Evolutionary conservation across 352 stramenopile species (phyloP).

Genomic region (Phytophthora agathidicida): DNA sequence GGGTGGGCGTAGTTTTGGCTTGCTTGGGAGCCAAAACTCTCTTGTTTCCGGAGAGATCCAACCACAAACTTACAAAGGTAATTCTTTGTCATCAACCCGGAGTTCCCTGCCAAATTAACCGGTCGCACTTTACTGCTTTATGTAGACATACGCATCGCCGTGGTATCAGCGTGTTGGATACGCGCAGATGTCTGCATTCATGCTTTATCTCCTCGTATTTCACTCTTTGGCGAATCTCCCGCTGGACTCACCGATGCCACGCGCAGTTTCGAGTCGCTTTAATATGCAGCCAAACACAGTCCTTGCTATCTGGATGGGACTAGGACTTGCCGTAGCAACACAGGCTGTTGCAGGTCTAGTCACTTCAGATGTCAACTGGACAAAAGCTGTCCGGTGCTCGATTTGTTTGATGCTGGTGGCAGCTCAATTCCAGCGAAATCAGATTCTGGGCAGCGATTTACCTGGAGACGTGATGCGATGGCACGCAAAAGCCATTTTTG

Average conservation of each 20-base stretch:
- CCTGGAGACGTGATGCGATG: conserved; percentile 39
- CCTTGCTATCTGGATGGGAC: conserved; percentile 77
- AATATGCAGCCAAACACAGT: conserved; percentile 93
- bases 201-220: conserved; percentile 91
- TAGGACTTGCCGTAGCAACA: conserved; percentile 50
- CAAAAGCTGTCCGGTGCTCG: conserved; percentile 13
- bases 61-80: conserved; percentile 14
- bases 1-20: conserved; percentile 17
- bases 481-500: conserved; percentile 51
- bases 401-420: conserved; percentile 23
- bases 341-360: conserved; percentile 7
- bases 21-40: conserved; percentile 24
- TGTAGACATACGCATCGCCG: not conserved
- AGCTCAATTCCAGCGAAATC: conserved; percentile 22
- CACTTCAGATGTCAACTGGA: not conserved
- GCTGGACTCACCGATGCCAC: conserved; percentile 83
- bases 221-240: conserved; percentile 93
- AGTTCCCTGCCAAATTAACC: not conserved
- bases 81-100: no score
- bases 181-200: conserved; percentile 55
- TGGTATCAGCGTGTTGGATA: conserved; percentile 9
- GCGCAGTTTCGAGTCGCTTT: conserved; percentile 90
- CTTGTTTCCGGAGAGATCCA: not conserved
- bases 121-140: not conserved
- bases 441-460: not conserved